Evolutionary conservation across 139 green algal genomes (phyloP), one percentile per base, ranked within the genome.

Genomic region (Chlorella sp.): DNA sequence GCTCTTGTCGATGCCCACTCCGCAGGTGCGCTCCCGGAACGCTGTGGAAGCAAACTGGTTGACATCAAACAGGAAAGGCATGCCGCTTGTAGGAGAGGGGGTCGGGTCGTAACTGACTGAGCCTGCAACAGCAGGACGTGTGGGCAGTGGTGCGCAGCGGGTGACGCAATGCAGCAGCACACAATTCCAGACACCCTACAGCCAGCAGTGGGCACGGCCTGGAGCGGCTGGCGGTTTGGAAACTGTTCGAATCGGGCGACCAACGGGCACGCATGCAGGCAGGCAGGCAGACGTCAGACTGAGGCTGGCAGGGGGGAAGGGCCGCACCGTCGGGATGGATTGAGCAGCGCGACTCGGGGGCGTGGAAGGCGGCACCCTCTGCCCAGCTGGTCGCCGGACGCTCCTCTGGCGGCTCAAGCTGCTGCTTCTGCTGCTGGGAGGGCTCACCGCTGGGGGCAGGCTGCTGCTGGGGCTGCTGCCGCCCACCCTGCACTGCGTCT

Each of bases 1-100:
- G 39, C 78, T 57, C 24, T 57, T 64, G 78, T 83, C 78, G 9
- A 83, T 61, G 39, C 42, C 26, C 0, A 19, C 39, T 36, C 78
- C 78, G 78, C 78, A 83, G 24, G 36, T 83, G 39, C 42, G 19
- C 78, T 61, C 39, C 7, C 78, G 39, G 21, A n/a, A 83, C 71
- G 34, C 30, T 18, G 37, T 78, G 26, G 71, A 28, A 39, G 78
- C 78, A 83, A 57, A 57, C 78, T 83, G 71, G 78, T 28, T 53
- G 18, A 57, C 30, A 39, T 83, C 78, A 37, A 83, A 83, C 37
- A 83, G 39, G 39, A 83, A 83, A 18, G 78, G 78, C 78, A 61
- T 83, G 39, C 78, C 26, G 28, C 37, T 83, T 24, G 22, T n/a
- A 9, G 78, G 21, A 28, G 42, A 21, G 7, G 78, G 39, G 39